These are phyloP conservation scores for Mycena filopes DNA, from an alignment of 768 basidiomycete genomes.

Conservation along the genomic window DNA sequence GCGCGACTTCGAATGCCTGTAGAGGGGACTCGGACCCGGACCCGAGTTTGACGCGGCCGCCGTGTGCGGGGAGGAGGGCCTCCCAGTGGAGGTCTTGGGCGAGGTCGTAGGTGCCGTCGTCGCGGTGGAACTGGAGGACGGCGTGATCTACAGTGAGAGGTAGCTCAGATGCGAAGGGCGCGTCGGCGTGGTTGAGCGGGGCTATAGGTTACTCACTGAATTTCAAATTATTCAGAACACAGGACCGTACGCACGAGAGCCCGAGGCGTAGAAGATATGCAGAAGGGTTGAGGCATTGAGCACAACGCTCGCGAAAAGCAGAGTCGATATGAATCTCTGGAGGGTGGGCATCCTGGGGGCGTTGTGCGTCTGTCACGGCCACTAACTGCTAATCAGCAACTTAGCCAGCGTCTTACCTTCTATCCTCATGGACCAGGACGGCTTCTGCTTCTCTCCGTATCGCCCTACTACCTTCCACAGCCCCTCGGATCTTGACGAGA, in stretches of 20 bases:
- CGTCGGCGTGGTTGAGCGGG: background rate
- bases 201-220: too few species aligned
- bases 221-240: too few species aligned
- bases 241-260: background rate
- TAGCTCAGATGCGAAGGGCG: conserved; percentile 15
- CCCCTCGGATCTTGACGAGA: too few species aligned
- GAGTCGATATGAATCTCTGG: conserved; percentile 1
- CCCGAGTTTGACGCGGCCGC: conserved; percentile 89
- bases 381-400: too few species aligned
- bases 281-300: conserved; percentile 9
- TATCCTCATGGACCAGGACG: too few species aligned
- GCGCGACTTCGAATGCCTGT: conserved; percentile 77
- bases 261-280: conserved; percentile 5
- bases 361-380: too few species aligned
- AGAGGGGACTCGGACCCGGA: too few species aligned
- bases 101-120: conserved; percentile 94
- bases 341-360: conserved; percentile 2
- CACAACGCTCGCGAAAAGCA: conserved; percentile 4
- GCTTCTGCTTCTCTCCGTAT: too few species aligned
- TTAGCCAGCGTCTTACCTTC: too few species aligned
- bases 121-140: conserved; percentile 61
- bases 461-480: too few species aligned
- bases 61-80: conserved; percentile 97
- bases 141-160: conserved; percentile 4
- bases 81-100: conserved; percentile 90